Base-by-base conservation (phyloP, 2,329 filamentous ascomycete species). In the Cryphonectria japonica region DNA sequence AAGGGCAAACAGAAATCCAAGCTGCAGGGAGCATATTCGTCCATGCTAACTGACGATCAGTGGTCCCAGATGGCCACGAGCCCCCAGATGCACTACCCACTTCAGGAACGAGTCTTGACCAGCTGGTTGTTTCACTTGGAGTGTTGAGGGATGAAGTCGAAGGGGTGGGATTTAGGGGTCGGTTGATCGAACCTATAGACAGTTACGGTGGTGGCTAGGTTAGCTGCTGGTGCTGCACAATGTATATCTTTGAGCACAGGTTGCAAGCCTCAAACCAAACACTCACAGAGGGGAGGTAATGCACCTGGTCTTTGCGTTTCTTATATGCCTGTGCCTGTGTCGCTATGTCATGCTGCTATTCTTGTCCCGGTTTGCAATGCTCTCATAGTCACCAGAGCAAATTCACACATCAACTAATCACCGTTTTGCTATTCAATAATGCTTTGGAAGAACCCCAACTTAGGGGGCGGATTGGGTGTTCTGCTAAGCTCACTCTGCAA, bases 1-100 rank as follows among this genome's bases (percentile, higher is more conserved):
- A 97, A 87, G 50, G 95, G 95, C 76, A 97, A 87, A 82, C 96
- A 97, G 82, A 96, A 94, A 79, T 91, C 89, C 80, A 97, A 85
- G 83, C 95, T 97, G 81, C 91, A 92, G 71, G 83, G 80, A 69
- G 93, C 92, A 82, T 94, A 95, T 76, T 88, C 92, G 81, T 96
- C 92, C 93, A 96, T 96, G 39, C 46, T 72, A n/a, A 57, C 29
- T 50, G 62, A 59, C 32, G 46, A 19, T 16, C 34, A 5, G 52
- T 32, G 54, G 54, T 59, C 29, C 54, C 54, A 19, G 54, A 32
- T 19, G 29, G 54, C 54, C 54, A 64, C 61, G 26, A 46, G 39
- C 39, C 61, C 57, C 37, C 39, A 9, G 39, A n/a, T 59, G 54
- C 54, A 32, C 54, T 59, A 6, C 54, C 54, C 54, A 50, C 46